These are phyloP conservation scores for Raphidocelis subcapitata DNA, from an alignment of 139 green algal species.

Conservation along the genomic window DNA sequence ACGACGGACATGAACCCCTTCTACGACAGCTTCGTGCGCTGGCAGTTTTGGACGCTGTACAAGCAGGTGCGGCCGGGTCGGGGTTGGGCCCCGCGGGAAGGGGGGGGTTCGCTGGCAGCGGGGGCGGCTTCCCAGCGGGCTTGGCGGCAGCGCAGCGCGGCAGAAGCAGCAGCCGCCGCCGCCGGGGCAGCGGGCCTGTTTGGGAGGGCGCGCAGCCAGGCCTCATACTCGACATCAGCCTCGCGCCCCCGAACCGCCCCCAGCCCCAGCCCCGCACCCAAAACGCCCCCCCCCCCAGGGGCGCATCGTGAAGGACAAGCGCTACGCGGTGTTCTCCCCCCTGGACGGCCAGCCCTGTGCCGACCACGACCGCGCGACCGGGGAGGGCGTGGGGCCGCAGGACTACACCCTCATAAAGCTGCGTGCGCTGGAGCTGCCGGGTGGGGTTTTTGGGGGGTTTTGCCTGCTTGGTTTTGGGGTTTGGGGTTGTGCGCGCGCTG, in stretches of 20 bases:
- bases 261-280: too few species aligned
- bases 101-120: background rate
- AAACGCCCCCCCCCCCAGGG: too few species aligned
- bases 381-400: constrained; percentile 93
- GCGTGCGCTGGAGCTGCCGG: constrained; percentile 76
- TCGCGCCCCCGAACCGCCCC: too few species aligned
- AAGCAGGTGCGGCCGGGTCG: constrained; percentile 56
- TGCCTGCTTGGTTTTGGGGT: background rate
- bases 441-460: constrained; percentile 19
- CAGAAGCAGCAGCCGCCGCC: too few species aligned
- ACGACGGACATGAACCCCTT: constrained; percentile 98
- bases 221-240: too few species aligned
- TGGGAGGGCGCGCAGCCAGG: too few species aligned
- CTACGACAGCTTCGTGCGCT: constrained; percentile 97
- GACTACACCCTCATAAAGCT: constrained; percentile 99
- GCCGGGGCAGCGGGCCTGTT: too few species aligned
- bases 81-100: too few species aligned
- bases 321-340: constrained; percentile 92
- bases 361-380: constrained; percentile 90
- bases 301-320: constrained; percentile 94
- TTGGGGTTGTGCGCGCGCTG: background rate
- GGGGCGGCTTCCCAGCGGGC: background rate
- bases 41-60: constrained; percentile 93
- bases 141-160: too few species aligned
- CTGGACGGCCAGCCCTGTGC: constrained; percentile 96